Evolutionary conservation across 2,329 filamentous ascomycete genomes (phyloP).

Genomic region (Xylariomycetidae sp.): DNA sequence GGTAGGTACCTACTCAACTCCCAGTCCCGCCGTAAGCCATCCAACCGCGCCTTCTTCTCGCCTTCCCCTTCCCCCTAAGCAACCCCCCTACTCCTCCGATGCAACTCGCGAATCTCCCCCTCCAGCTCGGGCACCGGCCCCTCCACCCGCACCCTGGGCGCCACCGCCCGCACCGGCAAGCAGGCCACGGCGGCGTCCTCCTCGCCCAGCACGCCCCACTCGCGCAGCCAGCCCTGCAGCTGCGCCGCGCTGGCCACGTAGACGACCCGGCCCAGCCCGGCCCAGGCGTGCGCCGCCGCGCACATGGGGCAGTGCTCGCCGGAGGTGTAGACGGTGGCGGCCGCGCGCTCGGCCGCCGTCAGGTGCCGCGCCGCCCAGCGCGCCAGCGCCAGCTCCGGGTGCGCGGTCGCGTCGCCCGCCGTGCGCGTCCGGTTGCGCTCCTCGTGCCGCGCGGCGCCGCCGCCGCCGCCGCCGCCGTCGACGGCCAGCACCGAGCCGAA

Average conservation of each 20-base stretch:
- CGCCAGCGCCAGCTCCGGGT: slow-evolving; percentile 18
- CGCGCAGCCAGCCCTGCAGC: slow-evolving; percentile 9
- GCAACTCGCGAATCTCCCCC: slow-evolving; percentile 11
- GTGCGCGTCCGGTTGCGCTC: slow-evolving; percentile 15
- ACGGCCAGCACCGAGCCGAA: slow-evolving; percentile 16
- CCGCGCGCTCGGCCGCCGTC: slow-evolving; percentile 3
- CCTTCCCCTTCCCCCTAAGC: no score
- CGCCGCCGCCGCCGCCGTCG: not conserved
- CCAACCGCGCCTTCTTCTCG: no score
- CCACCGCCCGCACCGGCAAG: slow-evolving; percentile 7
- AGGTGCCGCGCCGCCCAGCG: slow-evolving; percentile 13
- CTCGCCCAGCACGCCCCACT: slow-evolving; percentile 3
- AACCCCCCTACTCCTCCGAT: slow-evolving; percentile 9
- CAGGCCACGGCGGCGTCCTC: slow-evolving; percentile 2
- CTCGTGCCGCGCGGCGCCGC: slow-evolving; percentile 5
- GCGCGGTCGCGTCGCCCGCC: slow-evolving; percentile 10
- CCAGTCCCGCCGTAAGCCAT: no score
- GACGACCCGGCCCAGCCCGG: slow-evolving; percentile 13
- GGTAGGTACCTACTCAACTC: no score
- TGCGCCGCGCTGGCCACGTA: slow-evolving; percentile 14
- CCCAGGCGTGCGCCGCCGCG: slow-evolving; percentile 15
- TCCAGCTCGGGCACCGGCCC: slow-evolving; percentile 16
- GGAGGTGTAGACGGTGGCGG: slow-evolving; percentile 15
- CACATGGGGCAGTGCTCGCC: slow-evolving; percentile 20
- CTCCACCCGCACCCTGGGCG: slow-evolving; percentile 7